Evolutionary conservation across 2,329 filamentous ascomycete genomes (phyloP).

Genomic region (Hypoxylon sp.): DNA sequence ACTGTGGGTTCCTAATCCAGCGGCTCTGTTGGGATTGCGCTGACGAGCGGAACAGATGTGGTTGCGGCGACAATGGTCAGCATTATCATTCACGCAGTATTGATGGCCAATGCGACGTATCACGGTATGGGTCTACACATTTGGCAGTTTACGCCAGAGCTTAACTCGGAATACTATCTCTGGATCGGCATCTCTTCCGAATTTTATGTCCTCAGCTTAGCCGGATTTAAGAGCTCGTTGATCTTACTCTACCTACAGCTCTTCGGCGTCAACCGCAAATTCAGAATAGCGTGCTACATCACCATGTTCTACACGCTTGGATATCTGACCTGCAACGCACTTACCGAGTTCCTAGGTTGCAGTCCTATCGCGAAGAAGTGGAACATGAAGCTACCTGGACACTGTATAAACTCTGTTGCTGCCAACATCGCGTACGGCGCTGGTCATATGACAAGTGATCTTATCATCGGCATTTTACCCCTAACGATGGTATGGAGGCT

Average conservation of each 20-base stretch:
- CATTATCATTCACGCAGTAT: slow-evolving; percentile 48
- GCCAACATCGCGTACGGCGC: slow-evolving; percentile 52
- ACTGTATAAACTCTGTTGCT: slow-evolving; percentile 49
- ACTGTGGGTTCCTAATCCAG: slow-evolving; percentile 47
- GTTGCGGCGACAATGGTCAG: slow-evolving; percentile 50
- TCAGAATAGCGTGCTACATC: slow-evolving; percentile 51
- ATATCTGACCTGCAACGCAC: slow-evolving; percentile 73
- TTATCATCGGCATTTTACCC: slow-evolving; percentile 53
- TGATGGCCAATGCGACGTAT: slow-evolving; percentile 51
- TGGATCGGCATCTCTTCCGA: slow-evolving; percentile 53
- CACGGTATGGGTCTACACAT: slow-evolving; percentile 54
- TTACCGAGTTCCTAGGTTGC: slow-evolving; percentile 52
- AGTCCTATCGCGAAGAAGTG: slow-evolving; percentile 52
- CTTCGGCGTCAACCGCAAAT: slow-evolving; percentile 50
- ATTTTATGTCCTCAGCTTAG: slow-evolving; percentile 51
- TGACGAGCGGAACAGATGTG: slow-evolving; percentile 46
- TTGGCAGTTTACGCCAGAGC: slow-evolving; percentile 52
- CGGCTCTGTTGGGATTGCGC: slow-evolving; percentile 13
- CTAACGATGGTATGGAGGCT: slow-evolving; percentile 51
- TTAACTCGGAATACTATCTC: slow-evolving; percentile 52
- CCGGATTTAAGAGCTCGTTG: slow-evolving; percentile 53
- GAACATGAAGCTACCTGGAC: slow-evolving; percentile 45
- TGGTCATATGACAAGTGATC: slow-evolving; percentile 52
- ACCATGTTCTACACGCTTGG: slow-evolving; percentile 63
- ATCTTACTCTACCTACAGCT: slow-evolving; percentile 52